Conservation (phyloP, 306 rosid genomes). For the Cyamopsis tetragonoloba region DNA sequence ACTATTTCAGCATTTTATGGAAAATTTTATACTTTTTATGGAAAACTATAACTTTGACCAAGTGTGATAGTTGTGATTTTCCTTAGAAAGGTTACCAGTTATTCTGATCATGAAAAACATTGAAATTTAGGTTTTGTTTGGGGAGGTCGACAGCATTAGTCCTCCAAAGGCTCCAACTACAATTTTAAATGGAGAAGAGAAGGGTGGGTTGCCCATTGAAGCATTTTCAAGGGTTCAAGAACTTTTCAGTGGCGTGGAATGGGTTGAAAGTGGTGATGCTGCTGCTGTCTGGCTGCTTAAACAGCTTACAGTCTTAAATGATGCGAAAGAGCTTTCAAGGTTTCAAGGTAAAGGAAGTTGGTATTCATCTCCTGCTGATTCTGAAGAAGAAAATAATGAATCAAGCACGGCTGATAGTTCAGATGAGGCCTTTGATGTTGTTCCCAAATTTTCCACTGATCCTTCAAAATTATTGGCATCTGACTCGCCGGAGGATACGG, state of each 20-base stretch:
- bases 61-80: constrained; percentile 9
- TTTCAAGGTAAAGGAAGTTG: constrained; percentile 69
- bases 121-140: constrained; percentile 78
- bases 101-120: constrained; percentile 31
- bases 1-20: constrained; percentile 19
- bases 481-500: constrained; percentile 48
- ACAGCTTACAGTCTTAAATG: constrained; percentile 71
- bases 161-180: constrained; percentile 71
- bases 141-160: constrained; percentile 81
- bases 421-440: constrained; percentile 78
- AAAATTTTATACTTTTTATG: too few relatives aligned
- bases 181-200: constrained; percentile 88
- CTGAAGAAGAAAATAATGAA: constrained; percentile 86
- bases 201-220: constrained; percentile 94
- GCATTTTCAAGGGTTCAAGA: constrained; percentile 98
- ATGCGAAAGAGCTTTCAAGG: constrained; percentile 77
- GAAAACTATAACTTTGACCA: neutral
- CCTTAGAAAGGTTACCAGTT: neutral
- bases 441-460: constrained; percentile 52
- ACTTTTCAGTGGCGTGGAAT: constrained; percentile 83
- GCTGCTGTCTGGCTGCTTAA: constrained; percentile 93
- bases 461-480: constrained; percentile 39
- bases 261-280: constrained; percentile 85
- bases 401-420: constrained; percentile 94
- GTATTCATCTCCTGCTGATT: constrained; percentile 80